Evolutionary conservation across 768 basidiomycete species (phyloP).

Genomic region (Suillus occidentalis): DNA sequence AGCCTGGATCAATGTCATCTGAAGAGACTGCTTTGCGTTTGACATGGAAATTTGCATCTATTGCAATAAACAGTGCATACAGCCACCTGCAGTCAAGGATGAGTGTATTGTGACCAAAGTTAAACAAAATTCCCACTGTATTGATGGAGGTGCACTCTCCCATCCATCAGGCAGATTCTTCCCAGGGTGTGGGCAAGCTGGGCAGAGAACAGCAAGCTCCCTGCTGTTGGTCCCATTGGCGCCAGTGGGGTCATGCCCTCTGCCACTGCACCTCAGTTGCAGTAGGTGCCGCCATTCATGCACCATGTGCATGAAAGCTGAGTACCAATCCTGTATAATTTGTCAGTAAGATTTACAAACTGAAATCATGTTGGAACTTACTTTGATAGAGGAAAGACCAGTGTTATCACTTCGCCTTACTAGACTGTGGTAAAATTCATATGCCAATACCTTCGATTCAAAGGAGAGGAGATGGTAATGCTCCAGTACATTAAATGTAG

Average conservation of each 20-base stretch:
- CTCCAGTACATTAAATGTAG: slow-evolving; percentile 31
- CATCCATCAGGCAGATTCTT: background rate
- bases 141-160: background rate
- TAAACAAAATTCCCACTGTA: background rate
- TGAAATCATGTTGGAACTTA: slow-evolving; percentile 10
- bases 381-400: slow-evolving; percentile 14
- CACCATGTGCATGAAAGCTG: background rate
- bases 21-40: background rate
- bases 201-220: background rate
- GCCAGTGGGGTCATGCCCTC: background rate
- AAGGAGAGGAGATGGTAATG: slow-evolving; percentile 32
- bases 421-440: slow-evolving; percentile 31
- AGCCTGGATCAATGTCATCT: background rate
- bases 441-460: slow-evolving; percentile 31
- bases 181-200: background rate
- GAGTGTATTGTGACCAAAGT: background rate
- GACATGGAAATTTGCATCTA: background rate
- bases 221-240: background rate
- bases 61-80: background rate
- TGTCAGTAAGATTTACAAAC: background rate
- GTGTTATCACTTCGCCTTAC: slow-evolving; percentile 31
- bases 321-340: slow-evolving; percentile 7
- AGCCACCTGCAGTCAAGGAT: background rate
- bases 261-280: background rate
- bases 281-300: background rate